Conservation (phyloP, 2,329 filamentous ascomycete species). For the Diaporthe longicolla region DNA sequence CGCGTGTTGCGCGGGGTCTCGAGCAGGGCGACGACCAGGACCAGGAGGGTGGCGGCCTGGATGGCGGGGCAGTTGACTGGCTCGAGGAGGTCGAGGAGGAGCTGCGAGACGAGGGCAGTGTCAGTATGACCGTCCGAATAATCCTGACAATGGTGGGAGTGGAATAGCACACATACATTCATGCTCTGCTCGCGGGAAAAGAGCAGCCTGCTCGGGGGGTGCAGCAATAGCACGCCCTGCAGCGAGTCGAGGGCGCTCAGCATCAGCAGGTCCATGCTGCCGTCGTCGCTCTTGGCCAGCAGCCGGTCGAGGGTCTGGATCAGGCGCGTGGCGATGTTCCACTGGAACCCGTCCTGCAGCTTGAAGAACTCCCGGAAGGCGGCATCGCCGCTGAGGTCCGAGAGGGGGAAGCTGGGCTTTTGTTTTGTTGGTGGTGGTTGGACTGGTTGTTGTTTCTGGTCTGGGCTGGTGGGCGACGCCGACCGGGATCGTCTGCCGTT, state of each 20-base stretch:
- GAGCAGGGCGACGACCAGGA: constrained; percentile 89
- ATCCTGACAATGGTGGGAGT: no score
- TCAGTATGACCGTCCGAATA: neutral
- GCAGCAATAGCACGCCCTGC: constrained; percentile 88
- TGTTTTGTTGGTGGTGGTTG: neutral
- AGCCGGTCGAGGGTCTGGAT: constrained; percentile 89
- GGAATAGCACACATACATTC: constrained; percentile 74
- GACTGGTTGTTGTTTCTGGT: constrained; percentile 37
- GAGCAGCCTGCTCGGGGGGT: constrained; percentile 88
- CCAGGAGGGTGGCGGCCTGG: constrained; percentile 90
- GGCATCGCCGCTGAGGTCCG: constrained; percentile 82
- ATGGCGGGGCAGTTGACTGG: constrained; percentile 92
- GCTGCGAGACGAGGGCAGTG: constrained; percentile 52
- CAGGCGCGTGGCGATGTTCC: constrained; percentile 92
- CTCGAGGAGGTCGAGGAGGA: constrained; percentile 94
- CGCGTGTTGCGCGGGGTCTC: constrained; percentile 90
- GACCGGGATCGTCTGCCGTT: constrained; percentile 47
- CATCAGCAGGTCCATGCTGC: constrained; percentile 89
- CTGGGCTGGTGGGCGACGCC: neutral
- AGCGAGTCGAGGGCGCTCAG: constrained; percentile 89
- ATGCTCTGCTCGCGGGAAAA: constrained; percentile 94
- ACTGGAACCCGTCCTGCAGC: constrained; percentile 96
- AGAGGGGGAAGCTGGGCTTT: constrained; percentile 56
- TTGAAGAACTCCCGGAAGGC: constrained; percentile 98
- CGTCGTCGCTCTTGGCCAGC: constrained; percentile 84